Base-by-base conservation (phyloP, 768 basidiomycete genomes). In the Astraeus odoratus region DNA sequence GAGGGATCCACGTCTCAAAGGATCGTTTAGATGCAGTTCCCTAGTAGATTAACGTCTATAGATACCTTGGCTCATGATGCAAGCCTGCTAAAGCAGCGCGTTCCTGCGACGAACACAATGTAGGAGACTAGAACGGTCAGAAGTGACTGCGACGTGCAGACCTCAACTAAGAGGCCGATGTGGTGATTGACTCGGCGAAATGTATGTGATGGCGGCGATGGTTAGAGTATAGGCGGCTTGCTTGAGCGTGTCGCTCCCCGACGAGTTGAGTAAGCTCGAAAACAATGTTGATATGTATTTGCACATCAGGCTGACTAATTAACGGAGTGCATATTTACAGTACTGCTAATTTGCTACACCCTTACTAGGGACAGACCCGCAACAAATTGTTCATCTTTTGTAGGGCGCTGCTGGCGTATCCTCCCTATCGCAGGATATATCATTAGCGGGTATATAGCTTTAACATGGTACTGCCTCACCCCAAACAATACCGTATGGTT, bases 401-500 rank as follows among this genome's bases (percentile, higher is more conserved):
- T 51, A 71, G 67, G 29, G 81, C 76, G 56, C 73, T 75, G 1
- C 61, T 48, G 7, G 78, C 75, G 56, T 86, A 86, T 45, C 70
- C 66, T 15, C 68, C 66, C 71, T 71, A 49, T 38, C 25, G 36
- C 3, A 15, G 47, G 29, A 18, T 9, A 22, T 31, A 43, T 39
- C 36, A 25, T 19, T 44, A 13, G n/a, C n/a, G n/a, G 35, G 23
- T 23, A 20, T 35, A 5, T 2, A 37, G n/a, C 20, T 43, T 33
- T 24, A 40, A 13, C 45, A 27, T 7, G n/a, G 26, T 1, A 8
- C 34, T 26, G 8, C 68, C 82, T 67, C 57, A 87, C 86, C 48
- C 84, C 84, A 56, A 89, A 89, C 4, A 90, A 59, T 4, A 86
- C 66, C 0, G 86, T 86, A 55, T 90, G 87, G 53, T 90, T 90